phyloP scores from a whole-genome alignment of 2,329 filamentous ascomycete genomes.

The Triangularia setosa region DNA sequence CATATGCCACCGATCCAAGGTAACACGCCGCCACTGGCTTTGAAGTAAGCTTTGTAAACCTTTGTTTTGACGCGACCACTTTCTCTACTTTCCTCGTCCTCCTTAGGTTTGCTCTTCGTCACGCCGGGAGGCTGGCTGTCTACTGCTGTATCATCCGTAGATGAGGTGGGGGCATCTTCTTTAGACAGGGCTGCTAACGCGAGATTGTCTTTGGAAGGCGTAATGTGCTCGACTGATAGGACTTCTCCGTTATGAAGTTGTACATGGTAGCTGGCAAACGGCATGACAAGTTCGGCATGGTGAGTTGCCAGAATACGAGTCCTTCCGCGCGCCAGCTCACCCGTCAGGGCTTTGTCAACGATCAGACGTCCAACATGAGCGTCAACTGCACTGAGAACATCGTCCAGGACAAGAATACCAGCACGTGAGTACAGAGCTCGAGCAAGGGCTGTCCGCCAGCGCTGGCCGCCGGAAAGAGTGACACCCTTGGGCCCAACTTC shows the following conservation, averaged over 20 bases:
- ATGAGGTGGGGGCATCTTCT: not conserved
- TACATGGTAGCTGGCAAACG: constrained; percentile 30
- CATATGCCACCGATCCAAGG: constrained; percentile 29
- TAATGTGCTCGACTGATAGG: constrained; percentile 23
- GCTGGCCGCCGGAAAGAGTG: constrained; percentile 43
- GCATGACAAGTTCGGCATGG: constrained; percentile 33
- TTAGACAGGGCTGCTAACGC: not conserved
- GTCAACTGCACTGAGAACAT: constrained; percentile 48
- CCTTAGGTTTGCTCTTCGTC: constrained; percentile 8
- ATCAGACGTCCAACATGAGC: constrained; percentile 45
- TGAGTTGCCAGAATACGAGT: constrained; percentile 64
- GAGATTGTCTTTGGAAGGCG: not conserved
- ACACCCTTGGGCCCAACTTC: constrained; percentile 42
- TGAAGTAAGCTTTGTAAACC: constrained; percentile 34
- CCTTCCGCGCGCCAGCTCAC: constrained; percentile 47
- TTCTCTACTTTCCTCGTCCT: constrained; percentile 30
- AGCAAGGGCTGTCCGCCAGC: constrained; percentile 43
- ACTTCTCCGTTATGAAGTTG: constrained; percentile 30
- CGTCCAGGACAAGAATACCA: constrained; percentile 44
- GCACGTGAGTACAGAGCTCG: constrained; percentile 44
- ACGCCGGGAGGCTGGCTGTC: not conserved
- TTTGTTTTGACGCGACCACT: constrained; percentile 33
- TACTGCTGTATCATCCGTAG: not conserved
- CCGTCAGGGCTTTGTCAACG: constrained; percentile 47
- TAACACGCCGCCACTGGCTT: constrained; percentile 28